Base-by-base conservation (phyloP, 2,329 filamentous ascomycete species). In the Epichloe sibirici region DNA sequence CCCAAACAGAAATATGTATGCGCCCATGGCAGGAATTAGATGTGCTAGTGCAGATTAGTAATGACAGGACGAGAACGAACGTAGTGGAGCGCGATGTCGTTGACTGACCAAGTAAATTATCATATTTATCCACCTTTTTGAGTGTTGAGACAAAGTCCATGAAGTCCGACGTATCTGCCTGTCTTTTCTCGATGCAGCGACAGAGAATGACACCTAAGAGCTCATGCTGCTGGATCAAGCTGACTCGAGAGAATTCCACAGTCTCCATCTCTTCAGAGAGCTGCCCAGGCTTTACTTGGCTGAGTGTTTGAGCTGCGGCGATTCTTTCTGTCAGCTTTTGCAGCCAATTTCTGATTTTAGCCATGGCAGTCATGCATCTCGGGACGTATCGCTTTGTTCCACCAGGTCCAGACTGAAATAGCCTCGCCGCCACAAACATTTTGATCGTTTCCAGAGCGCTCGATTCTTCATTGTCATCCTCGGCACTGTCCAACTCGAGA, bases 201-300 rank as follows among this genome's bases (percentile, higher is more conserved):
- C 82, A 83, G 49, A 94, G 71, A 51, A 95, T 86, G n/a, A 89
- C 78, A 12, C 85, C 84, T 15, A 99, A 73, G 15, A 86, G 81
- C 65, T 98, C 91, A 64, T 98, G 94, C 66, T 98, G 91, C 62
- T 88, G 84, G 23, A 85, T 81, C 49, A 98, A 76, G 62, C 88
- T 94, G 58, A 81, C 73, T 45, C 85, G 82, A 61, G 95, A 88
- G 61, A 88, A 87, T 59, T 90, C 84, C 56, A 95, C 78, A 3
- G 85, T 85, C 63, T 95, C 88, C 58, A 85, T 75, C 53, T 85
- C 76, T 58, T 90, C 86, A 9, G 77, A 75, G 45, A 71, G 65
- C 51, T 62, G 65, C 43, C 68, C 66, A 5, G 77, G 69, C 28
- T 77, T 75, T 6, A 72, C 73, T 57, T 86, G 81, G 4, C 87